Conservation (phyloP, 2,329 filamentous ascomycete species). For the Helotiales sp. region DNA sequence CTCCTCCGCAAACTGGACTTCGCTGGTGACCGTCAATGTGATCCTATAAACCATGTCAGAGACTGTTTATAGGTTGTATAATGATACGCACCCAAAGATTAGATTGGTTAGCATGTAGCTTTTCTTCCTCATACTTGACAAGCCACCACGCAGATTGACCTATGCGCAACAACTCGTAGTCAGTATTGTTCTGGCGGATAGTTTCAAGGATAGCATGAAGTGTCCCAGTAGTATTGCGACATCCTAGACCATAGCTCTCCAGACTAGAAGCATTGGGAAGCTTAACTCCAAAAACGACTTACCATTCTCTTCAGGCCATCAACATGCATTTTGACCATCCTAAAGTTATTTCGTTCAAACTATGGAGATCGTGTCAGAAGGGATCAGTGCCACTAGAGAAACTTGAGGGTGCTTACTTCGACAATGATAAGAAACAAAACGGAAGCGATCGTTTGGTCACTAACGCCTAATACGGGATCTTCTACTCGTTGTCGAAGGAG, state of each 20-base stretch:
- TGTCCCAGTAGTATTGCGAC: too few relatives aligned
- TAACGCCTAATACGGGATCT: constrained; percentile 1
- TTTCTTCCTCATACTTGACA: constrained; percentile 6
- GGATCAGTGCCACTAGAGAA: neutral
- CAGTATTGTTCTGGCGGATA: too few relatives aligned
- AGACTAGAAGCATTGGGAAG: too few relatives aligned
- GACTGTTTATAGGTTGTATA: neutral
- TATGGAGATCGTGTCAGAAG: neutral
- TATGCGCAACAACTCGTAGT: too few relatives aligned
- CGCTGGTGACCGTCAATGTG: constrained; percentile 5
- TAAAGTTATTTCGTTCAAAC: constrained; percentile 11
- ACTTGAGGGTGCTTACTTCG: neutral
- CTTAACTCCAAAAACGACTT: too few relatives aligned
- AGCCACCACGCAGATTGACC: constrained; percentile 10
- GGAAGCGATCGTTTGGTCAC: constrained; percentile 7
- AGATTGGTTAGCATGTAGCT: constrained; percentile 11
- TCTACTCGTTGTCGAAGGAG: constrained; percentile 8
- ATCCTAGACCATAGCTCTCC: too few relatives aligned
- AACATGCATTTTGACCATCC: constrained; percentile 13
- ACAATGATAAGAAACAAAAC: constrained; percentile 7
- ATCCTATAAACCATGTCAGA: neutral
- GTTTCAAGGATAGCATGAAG: too few relatives aligned
- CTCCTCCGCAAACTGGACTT: constrained; percentile 2
- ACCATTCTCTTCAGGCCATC: constrained; percentile 9
- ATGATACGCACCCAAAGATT: constrained; percentile 7